Base-by-base conservation (phyloP, 257 asterid genomes). In the Cruciata laevipes region DNA sequence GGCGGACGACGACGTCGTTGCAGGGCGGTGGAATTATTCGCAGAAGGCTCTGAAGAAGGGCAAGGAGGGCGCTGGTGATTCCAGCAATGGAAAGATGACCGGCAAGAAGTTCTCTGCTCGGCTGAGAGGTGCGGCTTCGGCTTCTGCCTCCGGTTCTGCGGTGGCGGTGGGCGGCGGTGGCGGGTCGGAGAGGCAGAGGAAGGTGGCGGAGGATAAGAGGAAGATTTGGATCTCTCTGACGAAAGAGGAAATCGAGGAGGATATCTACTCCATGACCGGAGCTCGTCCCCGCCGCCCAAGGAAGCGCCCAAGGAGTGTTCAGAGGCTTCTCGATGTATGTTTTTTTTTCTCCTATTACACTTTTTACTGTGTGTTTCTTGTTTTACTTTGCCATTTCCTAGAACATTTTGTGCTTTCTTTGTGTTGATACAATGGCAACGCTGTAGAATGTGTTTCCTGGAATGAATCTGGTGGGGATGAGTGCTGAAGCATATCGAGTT, bases 161-260 rank as follows among this genome's bases (percentile, higher is more conserved):
- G 85, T 55, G 78, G 84, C 73, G 80, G 74, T 52, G 9, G 63
- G 11, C 20, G 23, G 23, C 60, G 78, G 85, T 51, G 81, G 84
- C 70, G 79, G 74, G 51, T 61, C 78, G 62, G 81, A 61, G 67
- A 66, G 61, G 71, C 75, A 60, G 70, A 65, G 73, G 69, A 65
- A 60, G 49, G 62, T 47, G 67, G 65, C 11, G 42, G 82, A 79
- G 71, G 81, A 75, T 31, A 89, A 81, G 83, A 80, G 79, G 86
- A 89, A 73, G 83, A 33, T 92, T 12, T 89, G 93, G 97, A 81
- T 89, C 77, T 86, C 97, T 40, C 78, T 92, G 6, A 83, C 97
- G n/a, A 85, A 65, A 66, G 96, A 87, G 59, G 98, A 91, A 81
- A 91, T 91, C 61, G 98, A 91, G 38, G 98, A 91, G 73, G 98